These are phyloP conservation scores for Acacia crassicarpa DNA, from an alignment of 306 rosid genomes.

Conservation along the genomic window DNA sequence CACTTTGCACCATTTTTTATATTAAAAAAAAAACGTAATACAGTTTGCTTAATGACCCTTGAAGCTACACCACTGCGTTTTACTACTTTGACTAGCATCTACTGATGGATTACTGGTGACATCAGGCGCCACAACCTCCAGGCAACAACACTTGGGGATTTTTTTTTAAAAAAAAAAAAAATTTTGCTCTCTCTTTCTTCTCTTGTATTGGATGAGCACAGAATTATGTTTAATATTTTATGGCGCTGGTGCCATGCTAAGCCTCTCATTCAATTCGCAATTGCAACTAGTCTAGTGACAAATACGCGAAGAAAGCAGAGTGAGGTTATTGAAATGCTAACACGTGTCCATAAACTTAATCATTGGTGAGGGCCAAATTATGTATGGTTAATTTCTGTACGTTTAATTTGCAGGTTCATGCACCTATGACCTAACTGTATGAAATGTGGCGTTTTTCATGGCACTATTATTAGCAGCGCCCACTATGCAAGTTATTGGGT, in stretches of 20 bases:
- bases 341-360: conserved; percentile 14
- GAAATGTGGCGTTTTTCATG: conserved; percentile 7
- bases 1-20: no score
- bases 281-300: not conserved
- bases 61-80: not conserved
- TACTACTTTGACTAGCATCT: not conserved
- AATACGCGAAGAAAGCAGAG: not conserved
- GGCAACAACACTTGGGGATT: not conserved
- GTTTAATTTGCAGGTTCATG: conserved; percentile 29
- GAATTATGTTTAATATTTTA: not conserved
- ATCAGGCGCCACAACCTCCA: not conserved
- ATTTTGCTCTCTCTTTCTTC: not conserved
- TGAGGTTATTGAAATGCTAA: not conserved
- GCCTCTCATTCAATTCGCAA: not conserved
- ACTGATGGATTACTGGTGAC: not conserved
- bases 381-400: conserved; percentile 11
- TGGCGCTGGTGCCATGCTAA: not conserved
- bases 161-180: no score
- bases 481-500: not conserved
- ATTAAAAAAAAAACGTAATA: no score
- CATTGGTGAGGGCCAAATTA: conserved; percentile 20
- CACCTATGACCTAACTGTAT: not conserved
- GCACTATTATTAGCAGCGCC: not conserved
- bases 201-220: not conserved
- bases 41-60: not conserved